Conservation (phyloP, 169 alveolate genomes). For the Theileria equi region DNA sequence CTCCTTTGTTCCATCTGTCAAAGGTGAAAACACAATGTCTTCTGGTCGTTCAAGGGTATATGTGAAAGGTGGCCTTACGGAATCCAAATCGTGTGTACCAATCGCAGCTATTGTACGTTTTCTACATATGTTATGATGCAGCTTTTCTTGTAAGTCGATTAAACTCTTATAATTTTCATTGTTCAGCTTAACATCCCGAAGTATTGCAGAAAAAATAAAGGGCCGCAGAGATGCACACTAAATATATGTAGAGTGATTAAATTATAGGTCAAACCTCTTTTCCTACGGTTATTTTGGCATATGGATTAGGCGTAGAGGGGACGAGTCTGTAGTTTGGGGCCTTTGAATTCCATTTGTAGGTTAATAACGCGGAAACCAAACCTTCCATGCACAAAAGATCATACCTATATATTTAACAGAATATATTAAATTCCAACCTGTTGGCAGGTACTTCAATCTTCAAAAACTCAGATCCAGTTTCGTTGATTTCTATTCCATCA, state of each 20-base stretch:
- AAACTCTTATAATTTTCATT: conserved; percentile 87
- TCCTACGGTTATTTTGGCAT: conserved; percentile 5
- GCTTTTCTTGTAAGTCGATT: conserved; percentile 94
- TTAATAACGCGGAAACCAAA: conserved; percentile 72
- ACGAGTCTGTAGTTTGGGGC: conserved; percentile 32
- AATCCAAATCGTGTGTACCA: conserved; percentile 95
- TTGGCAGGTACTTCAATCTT: conserved; percentile 73
- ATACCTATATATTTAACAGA: conserved; percentile 20
- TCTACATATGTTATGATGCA: conserved; percentile 96
- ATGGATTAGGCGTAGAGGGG: conserved; percentile 6
- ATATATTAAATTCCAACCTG: conserved; percentile 5
- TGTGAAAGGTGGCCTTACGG: conserved; percentile 86
- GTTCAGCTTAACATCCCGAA: conserved; percentile 88
- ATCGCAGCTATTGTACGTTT: conserved; percentile 90
- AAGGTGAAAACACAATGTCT: conserved; percentile 88
- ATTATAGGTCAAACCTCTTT: conserved; percentile 9
- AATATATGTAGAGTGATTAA: not conserved
- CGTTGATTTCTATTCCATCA: conserved; percentile 87
- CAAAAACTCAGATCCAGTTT: conserved; percentile 67
- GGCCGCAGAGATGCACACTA: conserved; percentile 72
- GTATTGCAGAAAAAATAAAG: conserved; percentile 91
- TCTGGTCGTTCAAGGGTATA: conserved; percentile 87
- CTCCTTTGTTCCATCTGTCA: conserved; percentile 81
- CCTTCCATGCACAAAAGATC: conserved; percentile 78
- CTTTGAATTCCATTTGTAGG: conserved; percentile 53